Conservation (phyloP, 768 basidiomycete genomes). For the Trametes sanguinea region DNA sequence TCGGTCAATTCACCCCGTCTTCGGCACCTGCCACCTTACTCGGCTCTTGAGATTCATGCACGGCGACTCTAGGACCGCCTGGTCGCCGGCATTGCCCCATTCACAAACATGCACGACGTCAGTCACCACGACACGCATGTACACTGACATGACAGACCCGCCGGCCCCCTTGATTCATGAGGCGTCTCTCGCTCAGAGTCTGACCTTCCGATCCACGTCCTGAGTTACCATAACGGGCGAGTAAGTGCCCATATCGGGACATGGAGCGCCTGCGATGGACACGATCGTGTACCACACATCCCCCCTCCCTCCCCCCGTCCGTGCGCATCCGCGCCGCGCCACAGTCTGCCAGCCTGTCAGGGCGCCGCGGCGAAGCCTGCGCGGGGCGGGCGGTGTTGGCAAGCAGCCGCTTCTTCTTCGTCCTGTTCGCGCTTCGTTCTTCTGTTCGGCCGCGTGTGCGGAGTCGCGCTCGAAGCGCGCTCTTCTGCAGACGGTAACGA, state of each 20-base stretch:
- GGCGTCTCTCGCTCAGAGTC: not conserved
- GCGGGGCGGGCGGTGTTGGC: no score
- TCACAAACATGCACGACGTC: not conserved
- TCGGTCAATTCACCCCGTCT: conserved; percentile 5
- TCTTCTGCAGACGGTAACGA: no score
- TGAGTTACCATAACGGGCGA: not conserved
- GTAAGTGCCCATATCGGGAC: not conserved
- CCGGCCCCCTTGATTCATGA: no score
- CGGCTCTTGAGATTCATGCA: no score
- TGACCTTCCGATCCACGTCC: not conserved
- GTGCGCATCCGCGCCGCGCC: not conserved
- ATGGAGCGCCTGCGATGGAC: not conserved
- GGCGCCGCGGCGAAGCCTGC: not conserved
- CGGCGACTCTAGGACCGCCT: no score
- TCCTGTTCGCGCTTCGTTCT: no score
- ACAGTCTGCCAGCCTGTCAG: not conserved
- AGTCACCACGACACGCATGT: not conserved
- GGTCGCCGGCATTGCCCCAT: no score
- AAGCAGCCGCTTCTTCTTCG: no score
- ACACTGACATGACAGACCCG: no score
- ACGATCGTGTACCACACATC: no score
- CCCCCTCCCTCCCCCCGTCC: not conserved
- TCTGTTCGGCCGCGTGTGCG: no score
- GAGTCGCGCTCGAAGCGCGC: no score
- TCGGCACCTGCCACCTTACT: not conserved